Percentiles rank a stretch among this genome's conserved stretches.
These are phyloP conservation scores for Phytophthora podocarpi DNA, from an alignment of 352 stramenopile genomes.

Conservation along the genomic window DNA sequence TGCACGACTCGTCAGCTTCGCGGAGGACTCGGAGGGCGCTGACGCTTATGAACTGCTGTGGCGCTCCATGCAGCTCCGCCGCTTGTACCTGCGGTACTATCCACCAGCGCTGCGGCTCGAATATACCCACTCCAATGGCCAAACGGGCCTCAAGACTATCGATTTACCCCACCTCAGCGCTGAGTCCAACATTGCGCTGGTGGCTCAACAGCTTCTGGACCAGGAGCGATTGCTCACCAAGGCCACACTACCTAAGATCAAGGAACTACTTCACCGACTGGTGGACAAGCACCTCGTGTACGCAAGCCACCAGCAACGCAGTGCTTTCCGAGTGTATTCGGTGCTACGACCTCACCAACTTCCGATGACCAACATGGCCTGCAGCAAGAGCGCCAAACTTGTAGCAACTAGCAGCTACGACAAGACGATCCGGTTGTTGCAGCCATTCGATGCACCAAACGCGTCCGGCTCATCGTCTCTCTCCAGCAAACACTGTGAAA, in stretches of 20 bases:
- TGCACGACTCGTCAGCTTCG: slow-evolving; percentile 16
- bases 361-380: slow-evolving; percentile 75
- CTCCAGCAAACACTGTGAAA: slow-evolving; percentile 23
- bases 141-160: slow-evolving; percentile 57
- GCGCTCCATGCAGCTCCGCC: slow-evolving; percentile 59
- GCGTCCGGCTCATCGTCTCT: background rate
- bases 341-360: slow-evolving; percentile 58
- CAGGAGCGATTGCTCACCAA: slow-evolving; percentile 67
- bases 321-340: slow-evolving; percentile 42
- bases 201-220: slow-evolving; percentile 57
- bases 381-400: slow-evolving; percentile 68
- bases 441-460: slow-evolving; percentile 29
- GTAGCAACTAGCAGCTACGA: slow-evolving; percentile 78
- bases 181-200: slow-evolving; percentile 66
- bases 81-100: slow-evolving; percentile 79
- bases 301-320: slow-evolving; percentile 26
- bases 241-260: slow-evolving; percentile 45
- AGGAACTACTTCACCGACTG: slow-evolving; percentile 67
- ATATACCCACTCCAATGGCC: slow-evolving; percentile 55
- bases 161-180: slow-evolving; percentile 69
- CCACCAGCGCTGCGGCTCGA: slow-evolving; percentile 70
- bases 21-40: background rate
- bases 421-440: slow-evolving; percentile 67
- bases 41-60: slow-evolving; percentile 1
- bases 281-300: slow-evolving; percentile 72